Evolutionary conservation across 345 rosid species (phyloP), one percentile per base, ranked within the genome.

Genomic region (Citropsis articulata): DNA sequence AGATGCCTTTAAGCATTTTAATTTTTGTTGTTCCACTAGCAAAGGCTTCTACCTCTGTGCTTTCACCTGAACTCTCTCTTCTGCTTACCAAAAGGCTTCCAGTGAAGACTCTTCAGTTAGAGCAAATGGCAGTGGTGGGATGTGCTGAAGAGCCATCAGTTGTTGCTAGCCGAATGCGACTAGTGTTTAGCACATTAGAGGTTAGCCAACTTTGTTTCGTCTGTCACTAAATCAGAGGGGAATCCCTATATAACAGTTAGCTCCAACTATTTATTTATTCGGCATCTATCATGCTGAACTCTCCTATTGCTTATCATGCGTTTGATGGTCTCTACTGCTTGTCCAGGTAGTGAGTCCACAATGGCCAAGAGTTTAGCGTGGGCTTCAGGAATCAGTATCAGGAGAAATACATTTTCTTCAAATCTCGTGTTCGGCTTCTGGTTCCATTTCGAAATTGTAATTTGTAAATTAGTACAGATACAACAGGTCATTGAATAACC

Each of bases 281-380:
- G 57, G 22, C 22, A 10, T 2, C n/a, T 65, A 9, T 30, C 18
- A 31, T 2, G 3, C 24, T 56, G 24, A 7, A 65, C 13, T 6
- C 42, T 65, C 25, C 22, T 65, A 18, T 31, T 0, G 27, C 56
- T 69, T 10, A 13, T 13, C 2, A 21, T 28, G 7, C 36, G 5
- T 56, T 27, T 6, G 10, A 13, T 30, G 13, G 13, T 38, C 33
- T 31, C 59, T 25, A 53, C 57, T 72, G 69, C 57, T 76, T 67
- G 71, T 81, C 89, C 94, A 94, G 97, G 93, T 89, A 22, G 98
- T 95, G 76, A 90, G 98, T 85, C 98, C 94, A 71, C 98, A 95
- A 45, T 93, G 98, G 98, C 98, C 97, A 71, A 88, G 79, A 76
- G 93, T 86, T 57, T 94, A 86, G 85, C 42, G 4, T 21, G 48